Percentiles rank a stretch among this genome's conserved stretches.
Evolutionary conservation across 1,284 basidiomycete genomes (phyloP).

Genomic region (Schizophyllum amplum): DNA sequence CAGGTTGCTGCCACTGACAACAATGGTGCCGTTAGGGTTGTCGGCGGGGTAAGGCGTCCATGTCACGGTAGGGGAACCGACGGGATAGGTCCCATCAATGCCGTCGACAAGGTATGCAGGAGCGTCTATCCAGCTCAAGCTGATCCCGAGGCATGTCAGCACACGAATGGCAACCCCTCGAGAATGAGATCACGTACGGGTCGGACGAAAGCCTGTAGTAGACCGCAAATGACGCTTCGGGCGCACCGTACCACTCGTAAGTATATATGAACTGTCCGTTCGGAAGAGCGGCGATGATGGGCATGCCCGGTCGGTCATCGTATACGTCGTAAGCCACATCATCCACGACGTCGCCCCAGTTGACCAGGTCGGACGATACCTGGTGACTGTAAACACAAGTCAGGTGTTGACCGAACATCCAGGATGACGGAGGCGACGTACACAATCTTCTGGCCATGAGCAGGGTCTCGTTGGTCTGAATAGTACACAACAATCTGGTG

Average conservation of each 20-base stretch:
- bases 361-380: constrained; percentile 20
- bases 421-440: constrained; percentile 2
- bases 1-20: constrained; percentile 20
- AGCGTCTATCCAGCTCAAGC: not conserved
- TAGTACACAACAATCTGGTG: constrained; percentile 26
- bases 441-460: constrained; percentile 26
- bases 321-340: constrained; percentile 21
- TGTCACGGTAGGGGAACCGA: constrained; percentile 20
- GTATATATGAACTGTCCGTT: constrained; percentile 25
- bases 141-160: no score
- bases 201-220: constrained; percentile 13
- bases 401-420: not conserved
- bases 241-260: constrained; percentile 24
- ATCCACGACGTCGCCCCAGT: constrained; percentile 23
- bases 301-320: constrained; percentile 25
- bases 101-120: constrained; percentile 10
- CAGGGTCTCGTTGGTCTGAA: constrained; percentile 27
- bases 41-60: constrained; percentile 22
- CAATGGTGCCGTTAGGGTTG: constrained; percentile 20
- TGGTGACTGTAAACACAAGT: constrained; percentile 17
- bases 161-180: not conserved
- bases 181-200: constrained; percentile 10
- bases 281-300: constrained; percentile 21
- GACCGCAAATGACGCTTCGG: constrained; percentile 9
- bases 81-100: constrained; percentile 19